These are phyloP conservation scores for Cutaneotrichosporon spelunceum DNA, from an alignment of 1,284 basidiomycete species.

Conservation along the genomic window DNA sequence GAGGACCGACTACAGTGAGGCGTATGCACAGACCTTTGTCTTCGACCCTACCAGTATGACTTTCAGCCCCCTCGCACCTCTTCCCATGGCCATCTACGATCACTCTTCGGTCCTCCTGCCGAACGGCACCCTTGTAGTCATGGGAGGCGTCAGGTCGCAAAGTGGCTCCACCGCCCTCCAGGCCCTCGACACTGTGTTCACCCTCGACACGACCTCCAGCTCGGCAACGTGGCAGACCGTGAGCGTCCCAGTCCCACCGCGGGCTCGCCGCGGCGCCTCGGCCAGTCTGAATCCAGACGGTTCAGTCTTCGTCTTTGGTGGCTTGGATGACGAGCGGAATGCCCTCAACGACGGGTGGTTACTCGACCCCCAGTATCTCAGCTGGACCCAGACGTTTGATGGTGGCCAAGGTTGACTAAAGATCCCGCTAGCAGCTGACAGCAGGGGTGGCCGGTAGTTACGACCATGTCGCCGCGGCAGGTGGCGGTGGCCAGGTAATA, in stretches of 20 bases:
- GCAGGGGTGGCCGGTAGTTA: slow-evolving; percentile 59
- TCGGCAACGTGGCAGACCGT: slow-evolving; percentile 47
- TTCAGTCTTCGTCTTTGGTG: slow-evolving; percentile 70
- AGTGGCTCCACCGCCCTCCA: slow-evolving; percentile 45
- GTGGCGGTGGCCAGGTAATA: slow-evolving; percentile 60
- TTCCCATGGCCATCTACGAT: slow-evolving; percentile 66
- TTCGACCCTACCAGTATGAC: slow-evolving; percentile 57
- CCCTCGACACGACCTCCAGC: slow-evolving; percentile 60
- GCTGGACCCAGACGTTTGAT: slow-evolving; percentile 32
- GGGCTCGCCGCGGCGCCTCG: slow-evolving; percentile 65
- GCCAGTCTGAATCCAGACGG: slow-evolving; percentile 56
- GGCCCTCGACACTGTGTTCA: slow-evolving; percentile 59
- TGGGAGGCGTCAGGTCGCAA: slow-evolving; percentile 64
- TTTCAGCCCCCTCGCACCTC: slow-evolving; percentile 61
- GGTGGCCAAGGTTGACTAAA: not conserved
- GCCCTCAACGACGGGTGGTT: slow-evolving; percentile 71
- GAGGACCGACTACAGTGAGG: slow-evolving; percentile 68
- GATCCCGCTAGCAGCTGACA: slow-evolving; percentile 8
- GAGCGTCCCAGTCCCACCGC: slow-evolving; percentile 54
- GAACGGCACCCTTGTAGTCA: slow-evolving; percentile 66
- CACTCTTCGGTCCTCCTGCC: slow-evolving; percentile 65
- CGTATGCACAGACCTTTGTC: slow-evolving; percentile 62
- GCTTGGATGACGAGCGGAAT: slow-evolving; percentile 61
- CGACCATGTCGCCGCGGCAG: slow-evolving; percentile 67
- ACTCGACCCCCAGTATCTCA: slow-evolving; percentile 60